Base-by-base conservation (phyloP, 129 eudicot genomes). In the Chrysanthemum lavandulifolium region DNA sequence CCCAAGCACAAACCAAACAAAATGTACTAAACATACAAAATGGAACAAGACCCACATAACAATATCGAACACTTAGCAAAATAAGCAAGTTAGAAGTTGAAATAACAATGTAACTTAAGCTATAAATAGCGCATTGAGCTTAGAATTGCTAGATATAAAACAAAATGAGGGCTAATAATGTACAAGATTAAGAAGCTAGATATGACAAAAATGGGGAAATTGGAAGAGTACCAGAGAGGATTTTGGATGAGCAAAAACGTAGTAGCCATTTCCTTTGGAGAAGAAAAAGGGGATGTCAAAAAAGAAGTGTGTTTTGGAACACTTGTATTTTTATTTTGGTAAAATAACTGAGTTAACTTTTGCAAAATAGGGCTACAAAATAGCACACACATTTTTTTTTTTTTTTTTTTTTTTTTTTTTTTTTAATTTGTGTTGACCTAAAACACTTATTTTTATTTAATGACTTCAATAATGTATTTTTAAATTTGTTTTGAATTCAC, bases 211-310 rank as follows among this genome's bases (percentile, higher is more conserved):
- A 61, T 49, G 78, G n/a, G 59, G 51, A 13, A 49, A 68, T 59
- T 68, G 81, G 54, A 33, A 33, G 49, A 47, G 29, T 31, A 69
- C 81, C 76, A 60, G 45, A 77, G 81, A 69, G 56, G 71, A 77
- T 61, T 69, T 11, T 60, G 25, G 29, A 50, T 40, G 76, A 77
- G 47, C 55, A 60, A 76, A 76, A 50, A 59, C 75, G 55, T 31
- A 61, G 68, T 21, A 68, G 54, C 61, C 25, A 65, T 33, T 54
- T 74, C 71, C 66, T 36, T 74, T 47, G 29, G 51, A 67, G 73
- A 76, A 43, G 62, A 76, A 29, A 58, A 68, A 61, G 21, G 8
- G 25, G n/a, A 74, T 69, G 76, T 31, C 54, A 61, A 61, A 59
- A 76, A 69, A 61, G 63, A n/a, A 64, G 69, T 31, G 31, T 14